These are phyloP conservation scores for Diatrype stigma DNA, from an alignment of 2,329 filamentous ascomycete species.

Conservation along the genomic window DNA sequence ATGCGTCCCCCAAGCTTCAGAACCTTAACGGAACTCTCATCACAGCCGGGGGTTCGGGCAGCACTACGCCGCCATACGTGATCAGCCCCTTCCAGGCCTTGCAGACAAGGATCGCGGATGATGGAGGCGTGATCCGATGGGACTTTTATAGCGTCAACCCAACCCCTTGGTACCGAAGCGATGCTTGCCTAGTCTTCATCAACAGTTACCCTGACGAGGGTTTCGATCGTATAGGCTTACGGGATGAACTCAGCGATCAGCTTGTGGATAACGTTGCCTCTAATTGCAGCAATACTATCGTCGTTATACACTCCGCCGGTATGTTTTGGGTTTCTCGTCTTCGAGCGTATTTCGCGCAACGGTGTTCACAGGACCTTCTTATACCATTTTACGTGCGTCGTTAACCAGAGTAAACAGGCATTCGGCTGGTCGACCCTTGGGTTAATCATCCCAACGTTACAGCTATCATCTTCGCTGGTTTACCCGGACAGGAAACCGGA, in stretches of 20 bases:
- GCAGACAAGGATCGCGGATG: slow-evolving; percentile 39
- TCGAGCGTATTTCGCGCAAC: neutral
- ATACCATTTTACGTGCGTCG: too few species aligned
- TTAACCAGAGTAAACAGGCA: neutral
- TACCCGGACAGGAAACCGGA: slow-evolving; percentile 81
- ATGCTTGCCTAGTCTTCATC: slow-evolving; percentile 79
- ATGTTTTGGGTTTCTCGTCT: neutral
- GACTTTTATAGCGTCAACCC: slow-evolving; percentile 10
- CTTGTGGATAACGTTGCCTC: slow-evolving; percentile 11
- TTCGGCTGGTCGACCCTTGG: slow-evolving; percentile 75
- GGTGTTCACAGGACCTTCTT: too few species aligned
- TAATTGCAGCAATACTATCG: slow-evolving; percentile 40
- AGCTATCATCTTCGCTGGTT: slow-evolving; percentile 70
- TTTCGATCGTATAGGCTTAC: neutral
- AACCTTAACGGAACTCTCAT: slow-evolving; percentile 65
- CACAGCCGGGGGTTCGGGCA: slow-evolving; percentile 82
- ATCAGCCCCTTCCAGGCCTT: slow-evolving; percentile 65
- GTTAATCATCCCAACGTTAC: slow-evolving; percentile 71
- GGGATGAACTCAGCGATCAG: slow-evolving; percentile 5
- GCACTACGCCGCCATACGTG: slow-evolving; percentile 77
- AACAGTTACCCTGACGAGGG: slow-evolving; percentile 75
- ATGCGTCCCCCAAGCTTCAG: too few species aligned
- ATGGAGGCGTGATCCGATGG: slow-evolving; percentile 7
- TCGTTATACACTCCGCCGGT: slow-evolving; percentile 60
- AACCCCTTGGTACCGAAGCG: slow-evolving; percentile 55